phyloP scores from a whole-genome alignment of 176 grass and related monocot species.

The Triticum urartu region DNA sequence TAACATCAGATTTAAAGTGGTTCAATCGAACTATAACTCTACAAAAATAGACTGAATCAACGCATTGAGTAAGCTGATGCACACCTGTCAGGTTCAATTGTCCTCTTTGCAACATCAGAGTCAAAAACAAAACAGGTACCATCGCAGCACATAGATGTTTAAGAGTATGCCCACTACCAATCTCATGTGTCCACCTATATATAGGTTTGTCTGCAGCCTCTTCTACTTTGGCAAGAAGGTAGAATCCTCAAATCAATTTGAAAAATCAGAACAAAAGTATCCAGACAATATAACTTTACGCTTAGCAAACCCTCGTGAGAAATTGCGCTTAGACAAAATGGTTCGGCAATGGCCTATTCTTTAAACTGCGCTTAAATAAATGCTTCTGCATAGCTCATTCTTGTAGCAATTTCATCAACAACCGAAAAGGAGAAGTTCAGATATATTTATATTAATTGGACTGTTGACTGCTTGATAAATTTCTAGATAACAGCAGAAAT shows the following conservation, averaged over 20 bases:
- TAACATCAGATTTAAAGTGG: too few relatives aligned
- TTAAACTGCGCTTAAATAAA: background rate
- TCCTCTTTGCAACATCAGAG: conserved; percentile 86
- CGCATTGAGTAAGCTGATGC: too few relatives aligned
- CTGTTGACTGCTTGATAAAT: background rate
- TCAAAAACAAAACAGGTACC: conserved; percentile 79
- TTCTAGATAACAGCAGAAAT: background rate
- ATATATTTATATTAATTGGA: background rate
- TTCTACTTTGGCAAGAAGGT: conserved; percentile 87
- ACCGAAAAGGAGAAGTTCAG: background rate
- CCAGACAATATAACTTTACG: too few relatives aligned
- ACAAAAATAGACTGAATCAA: too few relatives aligned
- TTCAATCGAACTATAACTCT: too few relatives aligned
- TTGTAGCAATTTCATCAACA: background rate
- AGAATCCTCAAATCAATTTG: conserved; percentile 59
- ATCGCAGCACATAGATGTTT: conserved; percentile 90
- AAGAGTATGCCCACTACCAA: conserved; percentile 75
- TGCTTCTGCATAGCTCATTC: background rate
- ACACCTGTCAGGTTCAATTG: conserved; percentile 70
- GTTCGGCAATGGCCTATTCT: too few relatives aligned
- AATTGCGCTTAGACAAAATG: too few relatives aligned
- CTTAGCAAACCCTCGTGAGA: background rate
- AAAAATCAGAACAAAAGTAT: background rate
- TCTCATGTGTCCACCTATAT: conserved; percentile 62
- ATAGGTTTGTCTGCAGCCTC: conserved; percentile 76